These are phyloP conservation scores for Eutrema yunnanense DNA, from an alignment of 345 rosid species.

Conservation along the genomic window DNA sequence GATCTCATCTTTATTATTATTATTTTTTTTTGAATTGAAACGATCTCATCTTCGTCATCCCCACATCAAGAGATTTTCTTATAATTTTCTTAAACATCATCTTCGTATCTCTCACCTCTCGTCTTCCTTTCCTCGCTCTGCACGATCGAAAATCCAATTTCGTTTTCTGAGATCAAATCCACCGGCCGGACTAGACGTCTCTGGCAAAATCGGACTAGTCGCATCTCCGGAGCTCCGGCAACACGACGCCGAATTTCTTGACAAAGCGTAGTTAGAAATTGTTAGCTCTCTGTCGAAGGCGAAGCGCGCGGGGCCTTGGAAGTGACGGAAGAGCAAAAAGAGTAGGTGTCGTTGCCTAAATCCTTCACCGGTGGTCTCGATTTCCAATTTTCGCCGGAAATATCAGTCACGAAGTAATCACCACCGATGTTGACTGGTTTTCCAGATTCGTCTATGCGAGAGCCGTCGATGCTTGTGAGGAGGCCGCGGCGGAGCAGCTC, in stretches of 20 bases:
- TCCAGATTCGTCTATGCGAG: constrained; percentile 40
- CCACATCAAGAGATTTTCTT: too few species aligned
- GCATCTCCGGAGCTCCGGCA: constrained; percentile 49
- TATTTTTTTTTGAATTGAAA: too few species aligned
- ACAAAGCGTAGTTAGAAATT: constrained; percentile 40
- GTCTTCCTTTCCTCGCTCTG: too few species aligned
- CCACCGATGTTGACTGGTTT: constrained; percentile 61
- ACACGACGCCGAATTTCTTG: constrained; percentile 16
- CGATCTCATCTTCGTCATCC: too few species aligned
- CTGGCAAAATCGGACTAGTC: constrained; percentile 45
- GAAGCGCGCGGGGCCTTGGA: constrained; percentile 63
- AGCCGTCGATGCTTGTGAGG: too few species aligned
- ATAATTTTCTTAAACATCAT: too few species aligned
- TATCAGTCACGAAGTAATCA: constrained; percentile 81
- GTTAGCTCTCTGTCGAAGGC: constrained; percentile 43
- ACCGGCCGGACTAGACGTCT: constrained; percentile 78
- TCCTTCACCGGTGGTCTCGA: constrained; percentile 72
- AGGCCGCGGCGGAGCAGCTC: too few species aligned
- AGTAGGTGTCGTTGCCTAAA: constrained; percentile 56
- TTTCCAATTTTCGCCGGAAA: constrained; percentile 81
- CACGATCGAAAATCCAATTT: too few species aligned
- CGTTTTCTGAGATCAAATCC: constrained; percentile 29
- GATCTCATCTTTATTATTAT: too few species aligned
- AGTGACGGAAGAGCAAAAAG: constrained; percentile 59
- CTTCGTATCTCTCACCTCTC: too few species aligned